Conservation (phyloP, 2,329 filamentous ascomycete genomes). For the Neopestalotiopsis clavispora region DNA sequence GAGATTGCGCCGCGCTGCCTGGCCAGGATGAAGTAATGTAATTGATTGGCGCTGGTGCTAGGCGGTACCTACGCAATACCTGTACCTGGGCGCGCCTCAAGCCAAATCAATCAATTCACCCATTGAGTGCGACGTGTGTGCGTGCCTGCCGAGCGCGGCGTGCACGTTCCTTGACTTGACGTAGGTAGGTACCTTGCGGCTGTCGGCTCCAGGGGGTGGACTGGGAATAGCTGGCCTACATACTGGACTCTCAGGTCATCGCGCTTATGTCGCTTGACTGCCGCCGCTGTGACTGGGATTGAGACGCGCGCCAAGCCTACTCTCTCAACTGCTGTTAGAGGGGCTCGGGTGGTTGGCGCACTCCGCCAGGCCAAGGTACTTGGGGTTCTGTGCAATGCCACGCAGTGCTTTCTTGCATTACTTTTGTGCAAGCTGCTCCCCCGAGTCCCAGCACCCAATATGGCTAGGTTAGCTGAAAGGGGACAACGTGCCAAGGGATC, state of each 20-base stretch:
- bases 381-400: no score
- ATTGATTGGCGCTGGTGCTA: neutral
- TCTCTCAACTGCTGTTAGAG: neutral
- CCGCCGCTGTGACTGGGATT: neutral
- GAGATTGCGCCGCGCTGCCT: neutral
- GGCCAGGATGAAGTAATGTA: neutral
- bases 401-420: no score
- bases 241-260: neutral
- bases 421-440: no score
- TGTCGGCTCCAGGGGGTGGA: neutral
- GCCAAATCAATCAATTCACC: no score
- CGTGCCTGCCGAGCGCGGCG: neutral
- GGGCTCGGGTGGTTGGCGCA: no score
- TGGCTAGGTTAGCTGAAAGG: no score
- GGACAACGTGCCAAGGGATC: no score
- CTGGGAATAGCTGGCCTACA: no score
- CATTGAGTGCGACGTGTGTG: no score
- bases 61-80: neutral
- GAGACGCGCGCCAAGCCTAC: neutral
- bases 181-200: neutral
- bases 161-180: neutral
- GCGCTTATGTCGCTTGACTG: neutral
- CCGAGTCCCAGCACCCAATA: no score
- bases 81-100: neutral
- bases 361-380: no score